A percentile compares a stretch with the other conserved stretches of the same genome.
phyloP scores from a whole-genome alignment of 768 basidiomycete species.

The Hygrophorus pudorinus region DNA sequence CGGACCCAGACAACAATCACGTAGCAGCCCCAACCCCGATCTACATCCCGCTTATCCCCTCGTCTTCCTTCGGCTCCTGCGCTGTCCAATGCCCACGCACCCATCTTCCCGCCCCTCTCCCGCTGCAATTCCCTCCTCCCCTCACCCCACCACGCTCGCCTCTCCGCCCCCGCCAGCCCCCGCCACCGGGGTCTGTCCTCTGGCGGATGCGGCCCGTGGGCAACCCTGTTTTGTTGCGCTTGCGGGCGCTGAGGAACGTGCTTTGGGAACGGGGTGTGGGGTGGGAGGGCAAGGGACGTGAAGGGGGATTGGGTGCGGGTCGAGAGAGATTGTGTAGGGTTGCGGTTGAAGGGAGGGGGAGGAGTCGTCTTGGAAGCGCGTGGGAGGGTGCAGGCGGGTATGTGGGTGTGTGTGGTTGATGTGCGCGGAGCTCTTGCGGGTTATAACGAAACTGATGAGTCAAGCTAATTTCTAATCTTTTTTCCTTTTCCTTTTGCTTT shows the following conservation, averaged over 20 bases:
- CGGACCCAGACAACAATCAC: constrained; percentile 6
- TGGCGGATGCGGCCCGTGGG: constrained; percentile 47
- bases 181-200: constrained; percentile 17
- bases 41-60: constrained; percentile 13
- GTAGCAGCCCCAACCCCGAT: constrained; percentile 22
- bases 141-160: constrained; percentile 34
- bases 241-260: constrained; percentile 53
- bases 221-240: constrained; percentile 49
- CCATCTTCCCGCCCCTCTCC: background rate
- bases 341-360: constrained; percentile 53
- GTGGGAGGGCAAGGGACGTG: constrained; percentile 39
- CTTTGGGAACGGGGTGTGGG: constrained; percentile 31
- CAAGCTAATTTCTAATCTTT: background rate
- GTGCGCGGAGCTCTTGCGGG: background rate
- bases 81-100: background rate
- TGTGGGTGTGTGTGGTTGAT: background rate
- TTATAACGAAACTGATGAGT: no score
- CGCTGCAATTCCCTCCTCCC: constrained; percentile 26
- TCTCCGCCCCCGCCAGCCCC: constrained; percentile 23
- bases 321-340: constrained; percentile 48
- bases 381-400: background rate
- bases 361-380: constrained; percentile 32
- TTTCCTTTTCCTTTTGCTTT: background rate
- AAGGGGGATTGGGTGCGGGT: constrained; percentile 43
- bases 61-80: background rate